Evolutionary conservation across 2,329 filamentous ascomycete genomes (phyloP), one percentile per base, ranked within the genome.

Genomic region (Iodosphaeria phyllophila): DNA sequence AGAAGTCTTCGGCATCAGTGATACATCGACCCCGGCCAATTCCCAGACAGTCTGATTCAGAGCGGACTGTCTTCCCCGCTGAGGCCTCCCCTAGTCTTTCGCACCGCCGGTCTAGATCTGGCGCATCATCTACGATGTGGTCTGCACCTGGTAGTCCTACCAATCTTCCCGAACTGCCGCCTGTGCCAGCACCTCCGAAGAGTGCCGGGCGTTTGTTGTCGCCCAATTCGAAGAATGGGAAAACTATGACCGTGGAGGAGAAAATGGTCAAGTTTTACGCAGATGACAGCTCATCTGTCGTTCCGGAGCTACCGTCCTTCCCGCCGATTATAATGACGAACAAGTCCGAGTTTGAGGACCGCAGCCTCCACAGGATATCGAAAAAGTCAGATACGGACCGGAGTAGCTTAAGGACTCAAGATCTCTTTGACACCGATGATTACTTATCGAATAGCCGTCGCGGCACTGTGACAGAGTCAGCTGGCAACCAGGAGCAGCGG

Each of bases 161-260:
- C 5, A 61, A 51, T 32, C 58, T 58, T 10, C 57, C 50, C 5
- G 44, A 54, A 24, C 47, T 67, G n/a, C 60, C 62, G 5, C 57
- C 61, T 13, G 48, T 65, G n/a, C 60, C 60, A 5, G 43, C 49
- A 11, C 47, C 56, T 1, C 58, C 63, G 2, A 52, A 49, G 24
- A 58, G 46, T 28, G 48, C 52, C 11, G 46, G 47, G 13, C 37
- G 48, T 5, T 29, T 8, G 12, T 12, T 41, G 19, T 42, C 56
- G 10, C 48, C 61, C 11, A 47, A 53, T 5, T 56, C 60, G 3
- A 66, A 64, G 30, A 44, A 62, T 30, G 64, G 60, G 3, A 58
- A 56, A 41, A 67, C 60, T 37, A 68, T 67, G 63, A 64, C 60
- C 0, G 56, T 64, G 31, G 50, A 66, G 25, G 64, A 68, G 35